Evolutionary conservation across 495 filamentous ascomycete species (phyloP).

Genomic region (Neurospora sp.): DNA sequence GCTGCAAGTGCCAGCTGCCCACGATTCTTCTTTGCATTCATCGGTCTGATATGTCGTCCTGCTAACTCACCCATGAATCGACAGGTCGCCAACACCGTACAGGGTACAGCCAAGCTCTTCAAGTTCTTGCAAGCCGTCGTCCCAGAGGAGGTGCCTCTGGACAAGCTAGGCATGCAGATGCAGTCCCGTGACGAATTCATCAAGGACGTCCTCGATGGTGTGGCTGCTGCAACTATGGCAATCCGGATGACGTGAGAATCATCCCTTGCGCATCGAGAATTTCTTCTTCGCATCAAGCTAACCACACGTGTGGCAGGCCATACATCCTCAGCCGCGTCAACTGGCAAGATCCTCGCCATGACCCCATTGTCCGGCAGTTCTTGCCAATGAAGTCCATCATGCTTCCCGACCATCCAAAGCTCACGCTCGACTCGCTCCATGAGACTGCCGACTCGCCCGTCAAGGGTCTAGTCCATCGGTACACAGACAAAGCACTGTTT

Average conservation of each 20-base stretch:
- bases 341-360: conserved; percentile 44
- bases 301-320: conserved; percentile 29
- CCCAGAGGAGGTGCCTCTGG: conserved; percentile 33
- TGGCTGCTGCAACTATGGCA: conserved; percentile 42
- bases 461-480: conserved; percentile 45
- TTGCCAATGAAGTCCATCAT: conserved; percentile 40
- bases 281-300: not conserved
- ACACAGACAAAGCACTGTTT: conserved; percentile 50
- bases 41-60: not conserved
- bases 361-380: conserved; percentile 46
- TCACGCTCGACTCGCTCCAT: conserved; percentile 35
- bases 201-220: conserved; percentile 38
- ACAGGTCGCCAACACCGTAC: conserved; percentile 31
- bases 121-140: conserved; percentile 35
- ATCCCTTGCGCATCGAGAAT: not conserved
- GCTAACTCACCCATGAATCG: not conserved
- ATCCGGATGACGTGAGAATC: conserved; percentile 36
- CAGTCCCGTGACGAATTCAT: conserved; percentile 41
- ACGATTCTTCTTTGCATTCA: not conserved
- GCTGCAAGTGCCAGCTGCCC: not conserved
- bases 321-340: conserved; percentile 44
- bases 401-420: conserved; percentile 37
- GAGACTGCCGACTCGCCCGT: conserved; percentile 40
- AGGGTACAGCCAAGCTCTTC: conserved; percentile 26
- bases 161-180: conserved; percentile 18